Conservation (phyloP, 305 asterid genomes). For the Solanum hybrid region DNA sequence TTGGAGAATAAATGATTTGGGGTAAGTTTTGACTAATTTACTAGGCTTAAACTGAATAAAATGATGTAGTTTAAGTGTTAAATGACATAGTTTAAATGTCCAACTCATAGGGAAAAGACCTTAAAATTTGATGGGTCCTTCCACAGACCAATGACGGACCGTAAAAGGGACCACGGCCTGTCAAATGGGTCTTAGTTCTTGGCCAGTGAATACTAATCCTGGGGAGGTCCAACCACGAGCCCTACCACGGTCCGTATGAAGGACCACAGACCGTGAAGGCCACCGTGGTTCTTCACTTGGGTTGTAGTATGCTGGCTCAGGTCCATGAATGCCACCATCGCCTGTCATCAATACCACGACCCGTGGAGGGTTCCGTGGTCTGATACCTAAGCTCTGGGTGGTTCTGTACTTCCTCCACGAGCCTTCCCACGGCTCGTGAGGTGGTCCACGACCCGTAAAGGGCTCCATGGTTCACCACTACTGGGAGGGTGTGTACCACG, state of each 20-base stretch:
- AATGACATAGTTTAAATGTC: not conserved
- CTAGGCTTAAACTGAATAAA: not conserved
- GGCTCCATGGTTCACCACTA: too few relatives aligned
- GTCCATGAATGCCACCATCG: too few relatives aligned
- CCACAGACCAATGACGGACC: not conserved
- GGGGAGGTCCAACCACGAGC: not conserved
- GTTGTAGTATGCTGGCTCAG: too few relatives aligned
- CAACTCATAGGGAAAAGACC: not conserved
- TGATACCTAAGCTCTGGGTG: too few relatives aligned
- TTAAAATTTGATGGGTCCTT: not conserved
- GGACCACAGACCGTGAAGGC: not conserved
- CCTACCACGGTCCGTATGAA: not conserved
- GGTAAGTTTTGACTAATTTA: not conserved
- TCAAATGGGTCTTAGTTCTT: not conserved
- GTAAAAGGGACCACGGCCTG: not conserved
- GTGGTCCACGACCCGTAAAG: too few relatives aligned
- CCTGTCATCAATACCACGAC: too few relatives aligned
- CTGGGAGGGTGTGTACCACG: too few relatives aligned
- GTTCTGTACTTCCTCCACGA: too few relatives aligned
- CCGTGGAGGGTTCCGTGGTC: too few relatives aligned
- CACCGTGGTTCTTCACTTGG: too few relatives aligned
- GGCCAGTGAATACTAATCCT: not conserved
- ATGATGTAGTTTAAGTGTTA: not conserved
- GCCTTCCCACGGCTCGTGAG: too few relatives aligned
- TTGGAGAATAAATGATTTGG: not conserved